Conservation (phyloP, 1,139 yeast species). For the Taiozyma onychis region DNA sequence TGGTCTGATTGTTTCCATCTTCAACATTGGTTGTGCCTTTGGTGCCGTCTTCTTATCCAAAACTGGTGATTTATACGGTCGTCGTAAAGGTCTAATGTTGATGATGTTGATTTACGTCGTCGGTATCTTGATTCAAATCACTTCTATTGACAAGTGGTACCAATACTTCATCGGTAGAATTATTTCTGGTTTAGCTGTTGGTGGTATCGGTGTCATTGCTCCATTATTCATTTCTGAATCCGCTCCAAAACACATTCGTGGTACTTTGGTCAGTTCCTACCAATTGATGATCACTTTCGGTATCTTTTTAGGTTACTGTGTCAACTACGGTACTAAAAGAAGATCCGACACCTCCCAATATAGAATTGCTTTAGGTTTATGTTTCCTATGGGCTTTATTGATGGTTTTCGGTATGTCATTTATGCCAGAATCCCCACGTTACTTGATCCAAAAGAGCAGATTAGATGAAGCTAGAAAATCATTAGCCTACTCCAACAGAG, state of each 20-base stretch:
- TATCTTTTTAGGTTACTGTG: conserved; percentile 58
- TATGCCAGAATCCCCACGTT: conserved; percentile 82
- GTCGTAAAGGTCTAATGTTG: conserved; percentile 52
- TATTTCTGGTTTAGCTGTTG: conserved; percentile 62
- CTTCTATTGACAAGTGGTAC: conserved; percentile 46
- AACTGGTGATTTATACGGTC: conserved; percentile 54
- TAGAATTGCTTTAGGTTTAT: conserved; percentile 58
- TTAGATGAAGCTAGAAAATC: conserved; percentile 56
- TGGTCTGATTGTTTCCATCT: conserved; percentile 61
- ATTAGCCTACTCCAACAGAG: conserved; percentile 54
- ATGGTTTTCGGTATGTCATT: conserved; percentile 51
- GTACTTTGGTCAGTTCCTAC: conserved; percentile 59
- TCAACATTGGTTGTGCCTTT: conserved; percentile 68
- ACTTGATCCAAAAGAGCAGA: conserved; percentile 46
- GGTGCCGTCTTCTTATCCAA: conserved; percentile 58
- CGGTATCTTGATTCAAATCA: conserved; percentile 61
- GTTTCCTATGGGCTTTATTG: conserved; percentile 39
- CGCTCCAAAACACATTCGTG: conserved; percentile 65
- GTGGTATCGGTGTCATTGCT: conserved; percentile 54
- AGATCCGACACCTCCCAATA: conserved; percentile 47
- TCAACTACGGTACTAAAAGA: conserved; percentile 53
- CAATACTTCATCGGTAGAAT: conserved; percentile 60
- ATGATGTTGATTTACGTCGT: conserved; percentile 53
- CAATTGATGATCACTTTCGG: conserved; percentile 55
- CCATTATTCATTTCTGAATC: conserved; percentile 66